A percentile compares a stretch with the other conserved stretches of the same genome.
Conservation (phyloP, 2,329 filamentous ascomycete genomes). For the Xenosphaeropsis pyriputrescens region DNA sequence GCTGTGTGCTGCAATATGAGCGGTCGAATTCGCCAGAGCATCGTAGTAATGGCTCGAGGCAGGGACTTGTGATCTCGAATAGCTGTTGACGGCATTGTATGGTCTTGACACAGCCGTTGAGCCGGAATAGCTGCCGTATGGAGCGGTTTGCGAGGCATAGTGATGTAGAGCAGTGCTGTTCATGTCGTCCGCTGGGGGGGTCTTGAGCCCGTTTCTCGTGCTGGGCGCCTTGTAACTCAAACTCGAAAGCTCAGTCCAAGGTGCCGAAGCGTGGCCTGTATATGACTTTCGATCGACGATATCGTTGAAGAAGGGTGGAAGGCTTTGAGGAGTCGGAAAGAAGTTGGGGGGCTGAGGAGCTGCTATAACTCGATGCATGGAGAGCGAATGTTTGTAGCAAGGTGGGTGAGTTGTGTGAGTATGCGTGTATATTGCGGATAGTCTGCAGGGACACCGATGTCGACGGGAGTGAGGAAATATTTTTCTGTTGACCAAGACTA, state of each 20-base stretch:
- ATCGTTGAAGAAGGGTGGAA: conserved; percentile 2
- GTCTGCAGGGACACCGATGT: not conserved
- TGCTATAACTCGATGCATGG: conserved; percentile 18
- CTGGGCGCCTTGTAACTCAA: conserved; percentile 9
- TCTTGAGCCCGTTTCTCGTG: conserved; percentile 26
- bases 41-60: not conserved
- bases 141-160: conserved; percentile 25
- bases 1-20: conserved; percentile 7
- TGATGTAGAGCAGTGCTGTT: conserved; percentile 21
- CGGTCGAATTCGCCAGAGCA: conserved; percentile 18
- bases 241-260: conserved; percentile 6
- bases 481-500: not conserved
- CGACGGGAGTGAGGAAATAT: not conserved
- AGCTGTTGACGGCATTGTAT: conserved; percentile 8
- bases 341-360: conserved; percentile 16
- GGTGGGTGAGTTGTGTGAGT: conserved; percentile 1
- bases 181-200: conserved; percentile 37
- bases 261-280: conserved; percentile 6
- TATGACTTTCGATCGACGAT: conserved; percentile 11
- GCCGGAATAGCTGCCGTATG: conserved; percentile 30
- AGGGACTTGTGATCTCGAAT: conserved; percentile 2
- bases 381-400: conserved; percentile 3
- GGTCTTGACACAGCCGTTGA: conserved; percentile 1
- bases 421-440: conserved; percentile 1
- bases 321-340: conserved; percentile 7